Conservation (phyloP, 169 alveolate genomes). For the Plasmodium knowlesi region DNA sequence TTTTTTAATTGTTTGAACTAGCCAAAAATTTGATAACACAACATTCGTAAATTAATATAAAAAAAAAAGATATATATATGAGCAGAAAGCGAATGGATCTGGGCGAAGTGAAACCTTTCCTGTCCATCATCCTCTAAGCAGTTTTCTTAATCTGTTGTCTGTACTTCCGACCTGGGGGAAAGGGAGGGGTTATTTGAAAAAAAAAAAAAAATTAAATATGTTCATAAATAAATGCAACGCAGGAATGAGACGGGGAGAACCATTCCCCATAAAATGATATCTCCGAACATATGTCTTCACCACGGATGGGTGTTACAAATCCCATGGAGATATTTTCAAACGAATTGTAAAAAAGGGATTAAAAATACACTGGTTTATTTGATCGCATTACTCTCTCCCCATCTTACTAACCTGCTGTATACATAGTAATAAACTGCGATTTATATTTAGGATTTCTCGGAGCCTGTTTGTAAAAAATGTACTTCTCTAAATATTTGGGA, state of each 20-base stretch:
- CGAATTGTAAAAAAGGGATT: not conserved
- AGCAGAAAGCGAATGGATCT: not conserved
- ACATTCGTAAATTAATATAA: not conserved
- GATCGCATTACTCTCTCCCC: not conserved
- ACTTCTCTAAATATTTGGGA: conserved; percentile 88
- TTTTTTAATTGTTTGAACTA: not conserved
- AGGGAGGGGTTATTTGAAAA: not conserved
- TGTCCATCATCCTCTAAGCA: conserved; percentile 3
- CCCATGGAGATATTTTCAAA: not conserved
- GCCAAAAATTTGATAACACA: not conserved
- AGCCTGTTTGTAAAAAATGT: conserved; percentile 86
- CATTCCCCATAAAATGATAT: not conserved
- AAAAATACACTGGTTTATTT: no score
- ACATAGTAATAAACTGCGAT: conserved; percentile 71
- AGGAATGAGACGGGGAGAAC: not conserved
- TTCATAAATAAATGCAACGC: not conserved
- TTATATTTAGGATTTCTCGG: conserved; percentile 85
- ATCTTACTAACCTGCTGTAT: conserved; percentile 60
- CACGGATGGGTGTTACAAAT: not conserved
- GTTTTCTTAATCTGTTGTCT: conserved; percentile 75
- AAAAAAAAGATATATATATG: not conserved
- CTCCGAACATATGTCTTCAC: not conserved
- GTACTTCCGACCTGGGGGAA: conserved; percentile 45
- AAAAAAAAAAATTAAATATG: not conserved
- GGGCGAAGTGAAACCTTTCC: not conserved